Base-by-base conservation (phyloP, 257 asterid genomes). In the Fraxinus pennsylvanica region DNA sequence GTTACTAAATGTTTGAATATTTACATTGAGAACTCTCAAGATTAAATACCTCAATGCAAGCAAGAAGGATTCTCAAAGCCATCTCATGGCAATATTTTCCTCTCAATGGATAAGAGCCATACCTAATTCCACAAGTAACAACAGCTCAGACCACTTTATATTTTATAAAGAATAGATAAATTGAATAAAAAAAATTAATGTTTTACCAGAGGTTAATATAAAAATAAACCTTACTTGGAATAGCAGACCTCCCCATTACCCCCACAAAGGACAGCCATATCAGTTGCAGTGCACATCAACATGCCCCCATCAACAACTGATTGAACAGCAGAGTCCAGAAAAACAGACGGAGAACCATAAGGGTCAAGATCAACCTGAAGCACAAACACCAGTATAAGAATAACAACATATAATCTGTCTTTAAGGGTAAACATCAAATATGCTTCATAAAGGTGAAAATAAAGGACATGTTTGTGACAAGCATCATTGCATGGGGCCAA, bases 301-400 rank as follows among this genome's bases (percentile, higher is more conserved):
- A 96, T 78, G 72, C 99, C 99, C 21, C 98, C 99, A 74, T 96
- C 99, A 83, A 65, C 90, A 76, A 96, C 94, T 41, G 98, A 91
- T 82, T 96, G 98, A 76, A 93, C 91, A 74, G 99, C 98, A 81
- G 98, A 91, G 87, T 93, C 98, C 81, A 96, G 87, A 87, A 96
- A 96, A 70, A 93, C 89, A 75, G 97, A 96, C 14, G 99, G 99
- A 21, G 99, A 86, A 77, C 99, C 99, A 84, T 92, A 93, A 39
- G 99, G 98, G 81, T 96, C 99, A n/a, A 96, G 99, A 89, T 96
- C 99, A 85, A 96, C 97, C 99, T 93, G 89, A 68, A 82, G 78
- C 57, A 72, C 72, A 69, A 78, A 50, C 61, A 74, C 19, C 75
- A 71, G 17, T n/a, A 74, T 59, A 72, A 41, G 68, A 38, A 21